These are phyloP conservation scores for Pyrrhoderma lamaoense DNA, from an alignment of 1,284 basidiomycete species.

Conservation along the genomic window DNA sequence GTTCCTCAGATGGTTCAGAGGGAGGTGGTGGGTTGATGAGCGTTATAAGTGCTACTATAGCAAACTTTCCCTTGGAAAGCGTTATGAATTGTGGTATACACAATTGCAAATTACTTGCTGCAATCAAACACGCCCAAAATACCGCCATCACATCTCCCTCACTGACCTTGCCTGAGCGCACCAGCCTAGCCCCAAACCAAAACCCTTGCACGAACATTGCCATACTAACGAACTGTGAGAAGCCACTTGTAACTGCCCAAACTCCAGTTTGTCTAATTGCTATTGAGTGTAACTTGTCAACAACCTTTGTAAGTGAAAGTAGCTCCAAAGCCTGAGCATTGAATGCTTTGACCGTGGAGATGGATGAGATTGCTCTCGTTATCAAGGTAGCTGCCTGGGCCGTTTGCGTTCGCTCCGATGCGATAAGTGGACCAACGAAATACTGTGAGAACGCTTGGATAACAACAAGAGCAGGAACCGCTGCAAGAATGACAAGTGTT, in stretches of 20 bases:
- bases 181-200: conserved; percentile 90
- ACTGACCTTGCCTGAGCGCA: conserved; percentile 60
- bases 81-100: conserved; percentile 74
- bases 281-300: conserved; percentile 39
- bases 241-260: conserved; percentile 69
- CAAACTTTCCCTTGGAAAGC: conserved; percentile 81
- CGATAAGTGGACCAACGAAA: conserved; percentile 60
- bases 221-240: conserved; percentile 76
- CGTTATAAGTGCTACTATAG: conserved; percentile 66
- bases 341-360: conserved; percentile 93
- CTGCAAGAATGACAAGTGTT: conserved; percentile 86
- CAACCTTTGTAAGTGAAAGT: conserved; percentile 39
- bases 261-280: conserved; percentile 56
- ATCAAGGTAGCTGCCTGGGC: conserved; percentile 71
- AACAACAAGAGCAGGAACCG: conserved; percentile 77
- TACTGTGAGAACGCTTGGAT: conserved; percentile 72
- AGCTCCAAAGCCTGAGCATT: conserved; percentile 72
- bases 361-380: conserved; percentile 72
- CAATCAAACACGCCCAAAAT: conserved; percentile 94
- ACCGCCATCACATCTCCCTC: conserved; percentile 87
- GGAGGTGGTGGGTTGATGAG: conserved; percentile 42
- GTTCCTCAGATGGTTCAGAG: conserved; percentile 2
- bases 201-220: conserved; percentile 96
- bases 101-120: conserved; percentile 80
- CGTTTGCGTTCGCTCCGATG: conserved; percentile 59